These are phyloP conservation scores for Globisporangium orthogonon DNA, from an alignment of 352 stramenopile species.

Conservation along the genomic window DNA sequence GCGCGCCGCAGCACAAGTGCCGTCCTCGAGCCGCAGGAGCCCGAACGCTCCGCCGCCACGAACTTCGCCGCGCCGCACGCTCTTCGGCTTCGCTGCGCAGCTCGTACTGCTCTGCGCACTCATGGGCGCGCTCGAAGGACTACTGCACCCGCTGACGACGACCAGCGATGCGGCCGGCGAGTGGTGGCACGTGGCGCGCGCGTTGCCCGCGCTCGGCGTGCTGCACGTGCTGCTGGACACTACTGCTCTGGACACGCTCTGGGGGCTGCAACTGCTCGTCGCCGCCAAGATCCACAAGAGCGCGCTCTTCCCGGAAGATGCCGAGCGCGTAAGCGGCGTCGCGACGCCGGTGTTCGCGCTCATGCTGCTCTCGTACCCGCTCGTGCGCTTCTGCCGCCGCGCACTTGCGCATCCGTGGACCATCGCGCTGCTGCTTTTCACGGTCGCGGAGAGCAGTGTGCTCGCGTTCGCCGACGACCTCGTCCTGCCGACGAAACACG, in stretches of 20 bases:
- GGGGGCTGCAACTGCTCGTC: slow-evolving; percentile 6
- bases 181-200: neutral
- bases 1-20: neutral
- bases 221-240: slow-evolving; percentile 3
- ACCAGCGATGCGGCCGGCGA: slow-evolving; percentile 2
- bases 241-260: neutral
- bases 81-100: slow-evolving; percentile 1
- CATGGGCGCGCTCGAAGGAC: slow-evolving; percentile 3
- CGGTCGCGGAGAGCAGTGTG: slow-evolving; percentile 4
- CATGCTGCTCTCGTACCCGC: slow-evolving; percentile 6
- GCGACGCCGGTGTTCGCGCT: slow-evolving; percentile 3
- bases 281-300: slow-evolving; percentile 8
- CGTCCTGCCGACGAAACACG: neutral
- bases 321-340: neutral
- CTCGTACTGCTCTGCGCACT: slow-evolving; percentile 1
- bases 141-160: neutral
- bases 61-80: neutral
- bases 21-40: neutral
- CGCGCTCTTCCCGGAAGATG: slow-evolving; percentile 1
- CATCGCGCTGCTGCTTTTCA: neutral
- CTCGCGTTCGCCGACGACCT: slow-evolving; percentile 1
- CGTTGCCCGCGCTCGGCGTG: neutral
- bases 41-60: neutral
- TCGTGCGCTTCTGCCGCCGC: slow-evolving; percentile 1
- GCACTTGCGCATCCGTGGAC: neutral